Evolutionary conservation across 768 basidiomycete genomes (phyloP), one percentile per base, ranked within the genome.

Genomic region (Sistotremastrum niveocremeum): DNA sequence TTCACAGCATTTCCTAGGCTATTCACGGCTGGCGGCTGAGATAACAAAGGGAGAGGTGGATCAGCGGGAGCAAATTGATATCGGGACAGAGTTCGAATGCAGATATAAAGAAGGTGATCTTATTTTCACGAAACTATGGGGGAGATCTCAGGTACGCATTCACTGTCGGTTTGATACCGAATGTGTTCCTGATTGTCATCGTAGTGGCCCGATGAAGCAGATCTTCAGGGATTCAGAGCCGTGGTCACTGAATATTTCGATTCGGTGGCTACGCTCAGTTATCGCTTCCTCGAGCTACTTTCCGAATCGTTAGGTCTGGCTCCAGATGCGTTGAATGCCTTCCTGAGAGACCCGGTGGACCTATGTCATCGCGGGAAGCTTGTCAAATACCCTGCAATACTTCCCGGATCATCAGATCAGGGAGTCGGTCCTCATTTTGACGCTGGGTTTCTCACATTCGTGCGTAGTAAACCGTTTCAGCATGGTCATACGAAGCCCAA

Each of bases 341-440:
- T 54, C 46, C 54, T 49, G 20, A 49, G 50, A 8, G 31, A 20
- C 12, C 51, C 51, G 1, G 49, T 43, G 33, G 11, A 37, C 5
- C 49, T 48, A 45, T 49, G 52, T 37, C 54, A 56, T 37, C 51
- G 54, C 20, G 44, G 48, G 39, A 56, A 56, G 47, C 53, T 55
- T 28, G 46, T 56, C 43, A 54, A 56, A 42, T 56, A 56, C 30
- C 54, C 54, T 4, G 52, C 51, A 7, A 9, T 29, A 8, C 12
- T 41, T 37, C 28, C 20, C n/a, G 51, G 40, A 10, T 29, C 39
- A 9, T 34, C 46, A 5, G 37, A 45, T 35, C 55, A 56, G 41
- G 55, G 55, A 20, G 55, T 56, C 10, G 55, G 55, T 8, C 53
- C 55, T 7, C 55, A 56, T 42, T 54, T 39, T 37, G 55, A 56